A percentile compares a stretch with the other conserved stretches of the same genome.
Conservation (phyloP, 352 stramenopile genomes). For the Phytophthora rubi region DNA sequence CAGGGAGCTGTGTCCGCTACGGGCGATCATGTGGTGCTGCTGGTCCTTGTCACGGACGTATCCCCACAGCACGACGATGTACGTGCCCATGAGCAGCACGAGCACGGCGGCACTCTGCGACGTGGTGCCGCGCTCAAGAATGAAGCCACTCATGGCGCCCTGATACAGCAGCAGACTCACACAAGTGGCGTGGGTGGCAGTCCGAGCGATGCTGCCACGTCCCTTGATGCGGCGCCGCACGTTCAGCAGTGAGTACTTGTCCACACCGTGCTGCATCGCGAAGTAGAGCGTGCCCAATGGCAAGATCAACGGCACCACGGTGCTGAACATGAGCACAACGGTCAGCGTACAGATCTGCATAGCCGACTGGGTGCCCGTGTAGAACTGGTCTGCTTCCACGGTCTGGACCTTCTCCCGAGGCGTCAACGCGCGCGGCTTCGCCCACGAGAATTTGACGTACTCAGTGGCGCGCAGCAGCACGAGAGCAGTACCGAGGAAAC, state of each 20-base stretch:
- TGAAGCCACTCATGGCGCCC: constrained; percentile 84
- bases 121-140: constrained; percentile 80
- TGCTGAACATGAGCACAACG: constrained; percentile 86
- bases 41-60: constrained; percentile 90
- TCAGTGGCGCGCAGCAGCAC: constrained; percentile 80
- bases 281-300: constrained; percentile 86
- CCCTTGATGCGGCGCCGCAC: constrained; percentile 87
- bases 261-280: constrained; percentile 81
- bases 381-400: constrained; percentile 82
- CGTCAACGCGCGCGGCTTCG: constrained; percentile 81
- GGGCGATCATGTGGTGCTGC: constrained; percentile 54
- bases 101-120: constrained; percentile 74
- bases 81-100: constrained; percentile 83
- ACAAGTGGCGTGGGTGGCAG: constrained; percentile 80
- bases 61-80: constrained; percentile 80
- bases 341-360: constrained; percentile 88
- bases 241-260: constrained; percentile 86
- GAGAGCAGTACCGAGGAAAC: constrained; percentile 81
- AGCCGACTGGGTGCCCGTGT: constrained; percentile 83
- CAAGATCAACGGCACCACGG: constrained; percentile 84
- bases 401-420: constrained; percentile 69
- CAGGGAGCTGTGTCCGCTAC: constrained; percentile 47
- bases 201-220: constrained; percentile 81
- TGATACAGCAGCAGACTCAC: constrained; percentile 85
- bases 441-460: constrained; percentile 82